Percentiles rank a stretch among this genome's conserved stretches.
Evolutionary conservation across 371 early-diverging fungal genomes (phyloP).

Genomic region (Racocetra persica): DNA sequence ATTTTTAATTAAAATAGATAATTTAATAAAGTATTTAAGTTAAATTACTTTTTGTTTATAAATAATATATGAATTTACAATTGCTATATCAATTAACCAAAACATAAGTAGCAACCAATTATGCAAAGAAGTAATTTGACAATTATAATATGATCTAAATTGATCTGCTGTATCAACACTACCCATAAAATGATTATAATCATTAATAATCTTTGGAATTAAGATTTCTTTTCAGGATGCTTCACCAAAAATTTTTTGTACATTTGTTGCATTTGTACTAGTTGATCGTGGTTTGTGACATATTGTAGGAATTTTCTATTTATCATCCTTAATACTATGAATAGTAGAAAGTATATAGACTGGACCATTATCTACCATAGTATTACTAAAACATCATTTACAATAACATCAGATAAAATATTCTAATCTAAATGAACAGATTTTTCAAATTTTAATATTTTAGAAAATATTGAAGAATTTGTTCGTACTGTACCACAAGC

Average conservation of each 20-base stretch:
- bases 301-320: neutral
- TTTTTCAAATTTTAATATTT: too few species aligned
- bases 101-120: too few species aligned
- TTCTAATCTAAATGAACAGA: too few species aligned
- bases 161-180: slow-evolving; percentile 50
- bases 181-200: slow-evolving; percentile 47
- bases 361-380: too few species aligned
- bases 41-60: neutral
- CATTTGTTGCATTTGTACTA: slow-evolving; percentile 34
- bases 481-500: too few species aligned
- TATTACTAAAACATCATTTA: too few species aligned
- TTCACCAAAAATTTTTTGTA: slow-evolving; percentile 42
- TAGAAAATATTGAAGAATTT: too few species aligned
- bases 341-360: neutral
- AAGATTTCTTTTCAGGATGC: neutral
- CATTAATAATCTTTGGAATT: slow-evolving; percentile 41
- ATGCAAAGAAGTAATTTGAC: too few species aligned
- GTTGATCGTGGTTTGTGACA: slow-evolving; percentile 23
- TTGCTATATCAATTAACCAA: too few species aligned
- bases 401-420: too few species aligned
- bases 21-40: too few species aligned
- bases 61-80: slow-evolving; percentile 4
- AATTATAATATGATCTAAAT: neutral
- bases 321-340: neutral
- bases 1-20: too few species aligned